These are phyloP conservation scores for Dendryphion nanum DNA, from an alignment of 2,329 filamentous ascomycete species.

Conservation along the genomic window DNA sequence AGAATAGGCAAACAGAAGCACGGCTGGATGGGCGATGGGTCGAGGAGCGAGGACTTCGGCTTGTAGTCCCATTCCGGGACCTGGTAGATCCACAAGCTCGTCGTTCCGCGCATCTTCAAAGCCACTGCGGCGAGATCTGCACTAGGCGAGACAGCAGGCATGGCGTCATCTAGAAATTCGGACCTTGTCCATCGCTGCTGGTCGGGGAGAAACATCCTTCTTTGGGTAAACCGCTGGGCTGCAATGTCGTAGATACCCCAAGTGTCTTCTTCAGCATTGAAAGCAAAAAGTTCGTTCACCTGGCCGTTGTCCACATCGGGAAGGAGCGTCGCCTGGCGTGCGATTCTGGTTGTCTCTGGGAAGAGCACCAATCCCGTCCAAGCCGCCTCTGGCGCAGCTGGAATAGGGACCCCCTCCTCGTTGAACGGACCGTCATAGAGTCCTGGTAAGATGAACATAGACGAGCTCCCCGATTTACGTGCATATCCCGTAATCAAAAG, in stretches of 20 bases:
- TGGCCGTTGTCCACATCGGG: conserved; percentile 39
- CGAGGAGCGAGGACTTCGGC: conserved; percentile 20
- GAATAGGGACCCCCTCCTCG: conserved; percentile 40
- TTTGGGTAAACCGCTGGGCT: conserved; percentile 37
- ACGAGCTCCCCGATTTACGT: conserved; percentile 34
- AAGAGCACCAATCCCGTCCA: conserved; percentile 44
- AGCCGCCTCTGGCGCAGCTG: conserved; percentile 33
- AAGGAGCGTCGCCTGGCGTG: conserved; percentile 39
- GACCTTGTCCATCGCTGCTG: conserved; percentile 38
- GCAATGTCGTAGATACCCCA: conserved; percentile 43
- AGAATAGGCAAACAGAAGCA: conserved; percentile 38
- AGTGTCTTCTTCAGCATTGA: conserved; percentile 40
- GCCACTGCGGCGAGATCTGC: conserved; percentile 39
- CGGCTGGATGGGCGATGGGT: conserved; percentile 35
- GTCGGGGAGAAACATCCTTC: conserved; percentile 39
- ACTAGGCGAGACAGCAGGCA: conserved; percentile 40
- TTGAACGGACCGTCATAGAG: conserved; percentile 40
- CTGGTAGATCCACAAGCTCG: conserved; percentile 41
- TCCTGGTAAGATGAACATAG: conserved; percentile 38
- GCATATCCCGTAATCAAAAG: conserved; percentile 40
- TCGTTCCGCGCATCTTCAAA: conserved; percentile 36
- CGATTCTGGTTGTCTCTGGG: conserved; percentile 38
- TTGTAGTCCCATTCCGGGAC: conserved; percentile 37
- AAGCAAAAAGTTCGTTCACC: conserved; percentile 42
- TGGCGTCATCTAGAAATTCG: conserved; percentile 40